These are phyloP conservation scores for Eucalyptus tenuipes DNA, from an alignment of 345 rosid species.

Conservation along the genomic window DNA sequence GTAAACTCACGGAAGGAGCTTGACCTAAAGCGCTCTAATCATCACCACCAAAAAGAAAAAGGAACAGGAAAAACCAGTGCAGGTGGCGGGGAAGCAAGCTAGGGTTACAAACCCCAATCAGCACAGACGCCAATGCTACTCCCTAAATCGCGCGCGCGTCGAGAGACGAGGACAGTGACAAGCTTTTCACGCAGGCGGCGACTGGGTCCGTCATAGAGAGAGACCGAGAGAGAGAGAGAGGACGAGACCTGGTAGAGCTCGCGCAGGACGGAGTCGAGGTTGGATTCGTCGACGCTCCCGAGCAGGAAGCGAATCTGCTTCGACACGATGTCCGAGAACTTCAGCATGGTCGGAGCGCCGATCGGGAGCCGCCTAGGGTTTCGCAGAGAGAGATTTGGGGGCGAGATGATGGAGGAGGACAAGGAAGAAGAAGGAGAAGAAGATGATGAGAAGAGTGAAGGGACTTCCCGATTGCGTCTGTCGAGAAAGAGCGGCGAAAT, in stretches of 20 bases:
- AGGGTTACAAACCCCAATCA: neutral
- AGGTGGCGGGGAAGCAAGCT: neutral
- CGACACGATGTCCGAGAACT: slow-evolving; percentile 32
- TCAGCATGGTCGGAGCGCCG: slow-evolving; percentile 21
- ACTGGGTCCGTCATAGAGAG: neutral
- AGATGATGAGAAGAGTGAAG: neutral
- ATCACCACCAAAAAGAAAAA: neutral
- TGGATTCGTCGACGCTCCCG: slow-evolving; percentile 39
- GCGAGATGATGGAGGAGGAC: neutral
- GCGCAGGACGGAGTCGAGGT: slow-evolving; percentile 39
- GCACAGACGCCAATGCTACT: neutral
- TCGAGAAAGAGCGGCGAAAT: neutral
- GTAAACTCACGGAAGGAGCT: neutral
- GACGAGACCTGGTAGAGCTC: slow-evolving; percentile 52
- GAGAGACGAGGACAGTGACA: neutral
- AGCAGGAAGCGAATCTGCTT: slow-evolving; percentile 67
- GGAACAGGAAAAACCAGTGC: neutral
- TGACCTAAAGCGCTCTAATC: neutral
- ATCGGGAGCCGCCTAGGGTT: neutral
- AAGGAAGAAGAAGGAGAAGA: neutral
- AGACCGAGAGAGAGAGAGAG: neutral
- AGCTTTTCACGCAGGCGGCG: neutral
- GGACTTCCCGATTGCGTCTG: neutral
- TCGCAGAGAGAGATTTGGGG: neutral
- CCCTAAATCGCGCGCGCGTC: neutral